These are phyloP conservation scores for Salicornia ramosissima DNA, from an alignment of 148 eudicot species.

Conservation along the genomic window DNA sequence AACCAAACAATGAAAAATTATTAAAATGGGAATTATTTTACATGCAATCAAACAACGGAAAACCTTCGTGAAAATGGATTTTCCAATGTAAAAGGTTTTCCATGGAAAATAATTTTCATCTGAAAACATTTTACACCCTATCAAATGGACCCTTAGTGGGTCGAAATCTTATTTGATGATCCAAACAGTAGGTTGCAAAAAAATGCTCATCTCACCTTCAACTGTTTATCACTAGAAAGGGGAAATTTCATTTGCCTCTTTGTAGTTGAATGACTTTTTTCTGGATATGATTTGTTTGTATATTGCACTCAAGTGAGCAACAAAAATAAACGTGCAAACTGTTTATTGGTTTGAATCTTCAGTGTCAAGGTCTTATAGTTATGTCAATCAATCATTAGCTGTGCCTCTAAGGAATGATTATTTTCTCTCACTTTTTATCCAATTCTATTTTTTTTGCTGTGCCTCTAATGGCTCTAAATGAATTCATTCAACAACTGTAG, in stretches of 20 bases:
- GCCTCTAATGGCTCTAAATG: neutral
- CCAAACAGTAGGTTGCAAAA: neutral
- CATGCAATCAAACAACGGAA: too few species aligned
- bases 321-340: neutral
- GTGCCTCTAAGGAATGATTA: neutral
- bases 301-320: neutral
- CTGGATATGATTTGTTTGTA: neutral
- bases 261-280: neutral
- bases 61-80: too few species aligned
- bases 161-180: neutral
- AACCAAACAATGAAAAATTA: too few species aligned
- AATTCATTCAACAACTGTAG: conserved; percentile 31
- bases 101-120: too few species aligned
- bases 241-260: neutral
- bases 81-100: too few species aligned
- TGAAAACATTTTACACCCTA: too few species aligned
- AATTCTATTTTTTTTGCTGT: neutral
- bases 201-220: neutral
- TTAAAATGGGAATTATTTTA: too few species aligned
- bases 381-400: neutral
- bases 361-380: neutral
- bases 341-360: neutral
- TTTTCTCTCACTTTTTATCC: too few species aligned
- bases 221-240: neutral
- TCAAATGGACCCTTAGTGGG: too few species aligned